Percentiles rank a stretch among this genome's conserved stretches.
phyloP scores from a whole-genome alignment of 2,329 filamentous ascomycete species.

The Fonsecaea pugnacius region DNA sequence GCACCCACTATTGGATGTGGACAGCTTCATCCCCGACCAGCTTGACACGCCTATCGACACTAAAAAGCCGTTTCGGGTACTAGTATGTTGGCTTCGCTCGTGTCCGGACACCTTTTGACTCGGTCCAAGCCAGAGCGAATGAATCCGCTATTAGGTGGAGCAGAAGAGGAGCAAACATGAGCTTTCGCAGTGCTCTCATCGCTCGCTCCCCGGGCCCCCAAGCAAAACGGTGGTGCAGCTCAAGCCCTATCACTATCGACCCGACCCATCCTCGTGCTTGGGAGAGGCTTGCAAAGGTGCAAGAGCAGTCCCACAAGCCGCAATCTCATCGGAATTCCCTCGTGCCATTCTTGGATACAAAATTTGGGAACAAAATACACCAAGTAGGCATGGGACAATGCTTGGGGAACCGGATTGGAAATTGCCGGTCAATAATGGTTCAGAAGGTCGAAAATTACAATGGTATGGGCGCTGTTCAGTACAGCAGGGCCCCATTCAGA shows the following conservation, averaged over 20 bases:
- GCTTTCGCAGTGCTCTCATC: constrained; percentile 8
- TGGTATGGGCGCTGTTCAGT: background rate
- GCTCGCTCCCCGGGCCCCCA: constrained; percentile 17
- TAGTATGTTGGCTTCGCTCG: constrained; percentile 11
- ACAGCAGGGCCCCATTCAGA: background rate
- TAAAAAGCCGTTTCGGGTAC: constrained; percentile 15
- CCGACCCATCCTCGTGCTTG: background rate
- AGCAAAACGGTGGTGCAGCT: constrained; percentile 14
- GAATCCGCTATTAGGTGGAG: constrained; percentile 2
- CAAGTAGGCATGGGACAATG: background rate
- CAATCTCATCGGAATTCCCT: constrained; percentile 4
- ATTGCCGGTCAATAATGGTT: background rate
- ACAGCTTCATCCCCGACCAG: constrained; percentile 14
- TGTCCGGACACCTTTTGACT: constrained; percentile 7
- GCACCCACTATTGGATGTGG: constrained; percentile 18
- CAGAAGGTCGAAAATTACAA: background rate
- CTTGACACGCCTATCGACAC: constrained; percentile 19
- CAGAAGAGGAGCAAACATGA: constrained; percentile 9
- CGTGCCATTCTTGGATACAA: background rate
- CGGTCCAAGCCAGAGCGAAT: constrained; percentile 13
- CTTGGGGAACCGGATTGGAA: background rate
- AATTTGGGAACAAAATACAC: background rate
- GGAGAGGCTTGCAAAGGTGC: background rate
- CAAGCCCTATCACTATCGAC: constrained; percentile 5
- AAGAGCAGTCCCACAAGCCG: background rate